phyloP scores from a whole-genome alignment of 2,329 filamentous ascomycete genomes.

The Cordyceps pruinosa region DNA sequence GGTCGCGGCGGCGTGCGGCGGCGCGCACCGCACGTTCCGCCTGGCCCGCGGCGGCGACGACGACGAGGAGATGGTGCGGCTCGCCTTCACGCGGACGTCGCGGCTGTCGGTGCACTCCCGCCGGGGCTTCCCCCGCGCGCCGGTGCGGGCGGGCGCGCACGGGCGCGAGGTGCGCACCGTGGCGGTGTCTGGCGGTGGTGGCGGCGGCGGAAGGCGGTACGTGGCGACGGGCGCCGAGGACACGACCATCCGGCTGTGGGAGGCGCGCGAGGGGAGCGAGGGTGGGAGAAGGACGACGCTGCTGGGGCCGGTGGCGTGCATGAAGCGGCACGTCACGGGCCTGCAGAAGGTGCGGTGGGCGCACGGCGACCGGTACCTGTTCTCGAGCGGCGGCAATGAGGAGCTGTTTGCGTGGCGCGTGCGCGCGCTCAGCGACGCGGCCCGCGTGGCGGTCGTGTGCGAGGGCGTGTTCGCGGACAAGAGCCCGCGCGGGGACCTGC shows the following conservation, averaged over 20 bases:
- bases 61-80: constrained; percentile 34
- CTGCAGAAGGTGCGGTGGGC: constrained; percentile 76
- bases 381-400: constrained; percentile 81
- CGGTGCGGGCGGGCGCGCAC: constrained; percentile 66
- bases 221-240: constrained; percentile 68
- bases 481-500: constrained; percentile 55
- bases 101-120: constrained; percentile 43
- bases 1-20: constrained; percentile 71
- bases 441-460: constrained; percentile 47
- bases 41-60: constrained; percentile 23
- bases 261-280: constrained; percentile 25
- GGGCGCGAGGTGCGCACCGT: constrained; percentile 72
- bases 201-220: constrained; percentile 29
- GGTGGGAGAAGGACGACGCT: neutral
- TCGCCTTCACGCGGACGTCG: constrained; percentile 71
- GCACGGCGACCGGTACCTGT: constrained; percentile 58
- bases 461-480: constrained; percentile 48
- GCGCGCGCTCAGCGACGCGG: constrained; percentile 39
- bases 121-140: constrained; percentile 26
- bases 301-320: constrained; percentile 49
- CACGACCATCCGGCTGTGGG: constrained; percentile 66
- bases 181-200: constrained; percentile 26
- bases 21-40: constrained; percentile 74
- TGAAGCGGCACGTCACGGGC: constrained; percentile 75
- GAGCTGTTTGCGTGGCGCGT: constrained; percentile 85